Evolutionary conservation across 768 basidiomycete species (phyloP).

Genomic region (Boletus barrowsii): DNA sequence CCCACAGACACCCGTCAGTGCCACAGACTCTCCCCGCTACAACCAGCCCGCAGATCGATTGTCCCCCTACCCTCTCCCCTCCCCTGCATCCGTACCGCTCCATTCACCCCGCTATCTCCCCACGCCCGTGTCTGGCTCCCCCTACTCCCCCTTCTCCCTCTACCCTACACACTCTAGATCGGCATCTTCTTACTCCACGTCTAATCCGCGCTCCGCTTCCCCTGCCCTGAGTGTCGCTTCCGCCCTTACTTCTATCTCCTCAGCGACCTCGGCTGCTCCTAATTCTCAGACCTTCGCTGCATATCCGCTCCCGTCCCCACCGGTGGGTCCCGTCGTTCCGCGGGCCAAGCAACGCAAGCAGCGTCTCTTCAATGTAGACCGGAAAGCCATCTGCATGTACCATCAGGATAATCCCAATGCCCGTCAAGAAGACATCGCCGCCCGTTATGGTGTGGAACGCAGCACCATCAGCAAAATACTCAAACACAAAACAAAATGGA

Average conservation of each 20-base stretch:
- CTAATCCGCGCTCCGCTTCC: conserved; percentile 54
- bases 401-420: conserved; percentile 60
- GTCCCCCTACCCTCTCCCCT: conserved; percentile 25
- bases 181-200: conserved; percentile 40
- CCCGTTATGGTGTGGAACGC: conserved; percentile 73
- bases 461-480: conserved; percentile 94
- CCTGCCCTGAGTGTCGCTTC: conserved; percentile 61
- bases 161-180: conserved; percentile 47
- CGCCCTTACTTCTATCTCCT: conserved; percentile 51
- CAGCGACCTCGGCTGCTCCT: conserved; percentile 30
- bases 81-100: conserved; percentile 26
- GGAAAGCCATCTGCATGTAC: conserved; percentile 71
- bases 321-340: conserved; percentile 28
- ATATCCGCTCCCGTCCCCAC: conserved; percentile 29
- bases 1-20: conserved; percentile 38
- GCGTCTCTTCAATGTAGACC: conserved; percentile 70
- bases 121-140: conserved; percentile 44
- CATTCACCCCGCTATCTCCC: conserved; percentile 44
- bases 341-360: conserved; percentile 62
- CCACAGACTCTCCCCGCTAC: conserved; percentile 32
- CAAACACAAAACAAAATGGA: conserved; percentile 81
- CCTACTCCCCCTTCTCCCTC: conserved; percentile 45
- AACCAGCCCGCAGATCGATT: conserved; percentile 32
- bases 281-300: conserved; percentile 30
- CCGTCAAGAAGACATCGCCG: conserved; percentile 84